Evolutionary conservation across 345 rosid species (phyloP).

Genomic region (Conringia planisiliqua): DNA sequence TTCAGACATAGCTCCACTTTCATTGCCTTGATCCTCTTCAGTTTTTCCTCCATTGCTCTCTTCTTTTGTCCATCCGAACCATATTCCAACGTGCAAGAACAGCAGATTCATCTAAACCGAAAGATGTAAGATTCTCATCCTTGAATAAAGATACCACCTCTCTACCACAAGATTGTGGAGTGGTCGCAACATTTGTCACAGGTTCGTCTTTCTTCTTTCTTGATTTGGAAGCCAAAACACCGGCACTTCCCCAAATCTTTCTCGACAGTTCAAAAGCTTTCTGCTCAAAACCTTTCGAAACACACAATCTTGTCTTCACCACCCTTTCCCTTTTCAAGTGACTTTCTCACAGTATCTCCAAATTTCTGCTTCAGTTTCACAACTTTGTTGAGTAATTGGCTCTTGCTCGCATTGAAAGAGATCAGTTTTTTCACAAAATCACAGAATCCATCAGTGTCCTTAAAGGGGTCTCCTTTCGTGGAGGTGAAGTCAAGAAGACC

Average conservation of each 20-base stretch:
- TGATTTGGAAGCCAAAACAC: not conserved
- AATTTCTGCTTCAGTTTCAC: not conserved
- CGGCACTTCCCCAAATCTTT: conserved; percentile 34
- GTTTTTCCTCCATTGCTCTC: not conserved
- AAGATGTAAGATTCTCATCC: not conserved
- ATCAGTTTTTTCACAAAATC: not conserved
- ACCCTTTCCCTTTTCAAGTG: not conserved
- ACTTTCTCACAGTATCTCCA: not conserved
- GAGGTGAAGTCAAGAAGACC: not conserved
- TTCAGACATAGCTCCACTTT: not conserved
- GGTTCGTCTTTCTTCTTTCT: not conserved
- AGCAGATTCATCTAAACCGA: not conserved
- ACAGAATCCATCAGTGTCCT: not conserved
- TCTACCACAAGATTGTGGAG: not conserved
- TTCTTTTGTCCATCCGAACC: not conserved
- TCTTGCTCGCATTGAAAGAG: not conserved
- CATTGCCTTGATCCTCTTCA: not conserved
- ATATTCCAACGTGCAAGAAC: not conserved
- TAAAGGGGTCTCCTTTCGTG: not conserved
- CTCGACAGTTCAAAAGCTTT: conserved; percentile 34
- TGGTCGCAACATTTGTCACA: not conserved
- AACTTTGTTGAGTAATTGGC: not conserved
- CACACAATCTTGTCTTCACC: not conserved
- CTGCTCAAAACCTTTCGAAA: conserved; percentile 29
- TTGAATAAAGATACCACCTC: not conserved